Evolutionary conservation across 176 grass and related monocot species (phyloP), one percentile per base, ranked within the genome.

Genomic region (Carex parvula): DNA sequence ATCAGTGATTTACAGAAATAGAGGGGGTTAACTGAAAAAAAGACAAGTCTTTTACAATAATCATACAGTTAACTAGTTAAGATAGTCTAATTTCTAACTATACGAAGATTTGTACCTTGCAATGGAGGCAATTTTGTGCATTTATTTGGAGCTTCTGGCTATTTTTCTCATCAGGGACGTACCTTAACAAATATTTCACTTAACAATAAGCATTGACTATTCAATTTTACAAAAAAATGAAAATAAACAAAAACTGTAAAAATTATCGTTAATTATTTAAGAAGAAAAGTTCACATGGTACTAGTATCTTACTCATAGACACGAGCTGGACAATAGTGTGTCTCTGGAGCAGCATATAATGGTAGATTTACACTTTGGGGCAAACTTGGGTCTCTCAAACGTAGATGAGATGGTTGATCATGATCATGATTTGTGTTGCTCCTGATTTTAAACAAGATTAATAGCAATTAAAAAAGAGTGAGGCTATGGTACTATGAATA

Each of bases 401-500:
- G 59, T 5, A 98, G 91, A 98, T 95, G 96, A 89, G 88, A 84
- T 57, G 96, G 96, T 79, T 98, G 96, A 88, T 98, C 86, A 84
- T 98, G 96, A 81, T 98, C 96, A 84, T 98, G 96, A 88, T 98
- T 95, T 87, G 96, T 95, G 81, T 90, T 98, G 81, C 96, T 98
- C 93, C 96, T 98, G 88, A 56, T 24, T 52, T 54, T 66, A 61
- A 71, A 52, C 8, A 67, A 67, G 53, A 22, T 57, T 71, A 42
- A 14, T 68, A 79, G 37, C 24, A 48, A 87, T 50, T 79, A 84
- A 66, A 85, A 39, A 39, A 39, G 37, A 39, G 37, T 39, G 37
- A 39, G 3, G 37, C 37, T 39, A 39, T 39, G 37, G 37, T 39
- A 39, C 37, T 39, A 39, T 39, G 37, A 3, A 39, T 39, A 39